These are phyloP conservation scores for Neonectria faginata DNA, from an alignment of 2,329 filamentous ascomycete species.

Conservation along the genomic window DNA sequence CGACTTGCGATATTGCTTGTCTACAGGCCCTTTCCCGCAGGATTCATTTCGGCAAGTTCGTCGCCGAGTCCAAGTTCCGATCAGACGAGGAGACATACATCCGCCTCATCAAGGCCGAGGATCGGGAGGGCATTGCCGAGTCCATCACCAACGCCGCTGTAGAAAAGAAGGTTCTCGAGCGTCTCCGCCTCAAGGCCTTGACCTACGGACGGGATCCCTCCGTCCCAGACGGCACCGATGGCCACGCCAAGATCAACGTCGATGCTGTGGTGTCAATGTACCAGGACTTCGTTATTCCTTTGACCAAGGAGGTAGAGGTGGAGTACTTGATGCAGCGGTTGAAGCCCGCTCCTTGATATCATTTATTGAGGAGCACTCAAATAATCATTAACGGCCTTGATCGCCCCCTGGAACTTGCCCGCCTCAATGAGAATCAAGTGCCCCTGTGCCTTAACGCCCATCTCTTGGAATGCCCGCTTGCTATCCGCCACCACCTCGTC, in stretches of 20 bases:
- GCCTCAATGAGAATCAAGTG: conserved; percentile 90
- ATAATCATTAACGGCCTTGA: conserved; percentile 82
- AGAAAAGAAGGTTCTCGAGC: conserved; percentile 90
- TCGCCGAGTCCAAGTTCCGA: conserved; percentile 94
- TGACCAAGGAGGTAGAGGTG: conserved; percentile 98
- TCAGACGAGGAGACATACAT: conserved; percentile 86
- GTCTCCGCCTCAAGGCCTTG: conserved; percentile 87
- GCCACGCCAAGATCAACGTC: conserved; percentile 85
- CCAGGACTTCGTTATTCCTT: conserved; percentile 90
- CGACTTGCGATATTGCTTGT: conserved; percentile 89
- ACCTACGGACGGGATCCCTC: conserved; percentile 95
- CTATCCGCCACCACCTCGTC: conserved; percentile 87
- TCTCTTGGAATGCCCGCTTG: conserved; percentile 93
- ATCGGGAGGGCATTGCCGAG: conserved; percentile 83
- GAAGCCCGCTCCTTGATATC: conserved; percentile 53
- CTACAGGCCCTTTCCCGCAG: conserved; percentile 90
- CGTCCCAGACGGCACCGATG: conserved; percentile 63
- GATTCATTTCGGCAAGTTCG: conserved; percentile 98
- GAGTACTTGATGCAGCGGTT: conserved; percentile 97
- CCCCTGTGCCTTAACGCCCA: conserved; percentile 86
- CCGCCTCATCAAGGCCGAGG: conserved; percentile 81
- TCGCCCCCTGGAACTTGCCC: conserved; percentile 77
- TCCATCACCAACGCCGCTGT: conserved; percentile 92
- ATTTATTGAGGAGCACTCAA: conserved; percentile 65
- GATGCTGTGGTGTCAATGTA: conserved; percentile 94